Conservation (phyloP, 2,329 filamentous ascomycete species). For the Clonostachys rosea region DNA sequence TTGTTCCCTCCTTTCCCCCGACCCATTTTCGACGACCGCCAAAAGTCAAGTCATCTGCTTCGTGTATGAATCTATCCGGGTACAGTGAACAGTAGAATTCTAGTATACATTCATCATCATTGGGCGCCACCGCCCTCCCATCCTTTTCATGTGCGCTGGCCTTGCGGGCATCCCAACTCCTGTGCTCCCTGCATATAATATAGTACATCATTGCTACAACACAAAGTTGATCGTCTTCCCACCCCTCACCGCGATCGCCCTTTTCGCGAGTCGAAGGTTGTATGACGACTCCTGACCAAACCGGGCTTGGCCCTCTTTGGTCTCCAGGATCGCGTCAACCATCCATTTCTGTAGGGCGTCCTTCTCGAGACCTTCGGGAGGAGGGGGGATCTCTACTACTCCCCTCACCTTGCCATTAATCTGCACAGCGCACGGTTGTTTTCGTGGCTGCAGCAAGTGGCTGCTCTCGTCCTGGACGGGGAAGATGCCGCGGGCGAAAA, state of each 20-base stretch:
- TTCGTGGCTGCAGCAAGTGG: constrained; percentile 42
- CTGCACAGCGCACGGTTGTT: constrained; percentile 62
- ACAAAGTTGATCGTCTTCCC: constrained; percentile 76
- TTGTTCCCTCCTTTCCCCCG: no score
- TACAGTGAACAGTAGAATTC: no score
- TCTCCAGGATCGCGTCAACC: constrained; percentile 53
- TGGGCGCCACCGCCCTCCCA: no score
- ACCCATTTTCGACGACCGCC: no score
- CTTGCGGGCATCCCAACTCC: not conserved
- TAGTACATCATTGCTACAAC: constrained; percentile 19
- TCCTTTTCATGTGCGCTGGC: no score
- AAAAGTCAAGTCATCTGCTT: no score
- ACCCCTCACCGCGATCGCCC: constrained; percentile 60
- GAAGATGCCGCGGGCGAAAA: constrained; percentile 49
- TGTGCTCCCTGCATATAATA: constrained; percentile 1
- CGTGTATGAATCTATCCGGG: no score
- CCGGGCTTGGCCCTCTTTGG: constrained; percentile 53
- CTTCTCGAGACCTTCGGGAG: constrained; percentile 31
- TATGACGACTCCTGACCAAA: constrained; percentile 39
- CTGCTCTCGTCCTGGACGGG: constrained; percentile 49
- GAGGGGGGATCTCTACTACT: constrained; percentile 57
- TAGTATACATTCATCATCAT: no score
- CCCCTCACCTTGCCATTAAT: constrained; percentile 76
- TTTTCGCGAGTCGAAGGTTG: constrained; percentile 49
- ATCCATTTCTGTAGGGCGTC: constrained; percentile 55